Evolutionary conservation across 768 basidiomycete genomes (phyloP).

Genomic region (Boletus tomentosulus): DNA sequence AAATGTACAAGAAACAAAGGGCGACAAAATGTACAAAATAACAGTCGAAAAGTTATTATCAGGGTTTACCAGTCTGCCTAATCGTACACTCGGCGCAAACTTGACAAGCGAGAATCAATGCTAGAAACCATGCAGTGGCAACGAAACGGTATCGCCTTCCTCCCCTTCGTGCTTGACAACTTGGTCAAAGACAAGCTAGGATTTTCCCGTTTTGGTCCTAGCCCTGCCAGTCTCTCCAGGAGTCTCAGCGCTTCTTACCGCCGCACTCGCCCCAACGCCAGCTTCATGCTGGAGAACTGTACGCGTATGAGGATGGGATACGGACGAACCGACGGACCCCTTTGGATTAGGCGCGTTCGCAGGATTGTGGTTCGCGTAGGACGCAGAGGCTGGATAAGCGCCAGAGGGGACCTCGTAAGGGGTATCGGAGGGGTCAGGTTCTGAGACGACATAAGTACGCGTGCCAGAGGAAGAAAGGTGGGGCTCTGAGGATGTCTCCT

Average conservation of each 20-base stretch:
- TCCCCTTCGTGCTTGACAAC: conserved; percentile 46
- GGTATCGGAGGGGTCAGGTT: conserved; percentile 59
- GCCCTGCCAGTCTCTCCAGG: conserved; percentile 43
- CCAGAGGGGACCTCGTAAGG: conserved; percentile 71
- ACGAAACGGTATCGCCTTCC: neutral
- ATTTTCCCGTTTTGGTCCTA: conserved; percentile 35
- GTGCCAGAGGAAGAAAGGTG: conserved; percentile 41
- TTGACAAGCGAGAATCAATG: conserved; percentile 7
- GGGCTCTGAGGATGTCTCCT: conserved; percentile 49
- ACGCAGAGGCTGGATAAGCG: conserved; percentile 52
- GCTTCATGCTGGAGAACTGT: conserved; percentile 11
- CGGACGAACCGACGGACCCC: conserved; percentile 44
- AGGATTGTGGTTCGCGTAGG: conserved; percentile 41
- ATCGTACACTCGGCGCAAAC: conserved; percentile 23
- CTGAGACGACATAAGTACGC: conserved; percentile 69
- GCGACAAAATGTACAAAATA: conserved; percentile 11
- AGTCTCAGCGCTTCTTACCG: conserved; percentile 38
- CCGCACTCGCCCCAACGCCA: conserved; percentile 48
- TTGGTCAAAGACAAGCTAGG: conserved; percentile 42
- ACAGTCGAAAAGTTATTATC: neutral
- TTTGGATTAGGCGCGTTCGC: conserved; percentile 38
- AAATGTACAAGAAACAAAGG: neutral
- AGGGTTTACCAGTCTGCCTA: conserved; percentile 4
- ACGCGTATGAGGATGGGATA: conserved; percentile 35
- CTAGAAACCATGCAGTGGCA: neutral